phyloP scores from a whole-genome alignment of 2,329 filamentous ascomycete species.

The Sclerotinia subarctica region DNA sequence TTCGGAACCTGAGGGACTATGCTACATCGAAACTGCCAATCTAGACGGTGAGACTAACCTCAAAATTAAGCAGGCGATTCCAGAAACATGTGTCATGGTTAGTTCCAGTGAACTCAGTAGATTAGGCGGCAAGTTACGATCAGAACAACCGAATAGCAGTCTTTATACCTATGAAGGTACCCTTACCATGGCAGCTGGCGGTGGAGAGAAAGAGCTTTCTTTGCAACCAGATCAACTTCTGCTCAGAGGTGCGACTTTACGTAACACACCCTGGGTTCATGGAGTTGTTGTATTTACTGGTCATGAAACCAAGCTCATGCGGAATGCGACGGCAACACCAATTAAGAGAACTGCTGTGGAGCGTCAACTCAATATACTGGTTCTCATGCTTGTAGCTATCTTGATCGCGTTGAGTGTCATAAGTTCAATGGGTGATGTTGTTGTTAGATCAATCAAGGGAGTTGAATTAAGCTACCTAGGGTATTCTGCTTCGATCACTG shows the following conservation, averaged over 20 bases:
- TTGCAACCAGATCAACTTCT: conserved; percentile 90
- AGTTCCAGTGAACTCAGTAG: conserved; percentile 82
- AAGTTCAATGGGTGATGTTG: conserved; percentile 85
- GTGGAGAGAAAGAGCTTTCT: conserved; percentile 88
- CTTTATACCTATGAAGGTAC: conserved; percentile 98
- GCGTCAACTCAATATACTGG: conserved; percentile 87
- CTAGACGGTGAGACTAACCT: conserved; percentile 96
- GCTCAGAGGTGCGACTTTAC: conserved; percentile 84
- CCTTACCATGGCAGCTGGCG: conserved; percentile 82
- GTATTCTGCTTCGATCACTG: conserved; percentile 58
- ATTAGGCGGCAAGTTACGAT: conserved; percentile 80
- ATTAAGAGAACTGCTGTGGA: conserved; percentile 98
- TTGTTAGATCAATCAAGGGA: conserved; percentile 65
- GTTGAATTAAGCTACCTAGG: conserved; percentile 69
- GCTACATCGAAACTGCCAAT: conserved; percentile 98
- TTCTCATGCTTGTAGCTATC: conserved; percentile 83
- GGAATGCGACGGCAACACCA: conserved; percentile 92
- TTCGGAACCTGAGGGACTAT: conserved; percentile 94
- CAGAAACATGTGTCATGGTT: conserved; percentile 85
- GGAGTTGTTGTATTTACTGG: conserved; percentile 95
- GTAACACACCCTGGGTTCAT: conserved; percentile 97
- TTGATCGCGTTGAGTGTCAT: conserved; percentile 81
- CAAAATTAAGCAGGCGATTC: conserved; percentile 96
- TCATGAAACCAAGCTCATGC: conserved; percentile 98
- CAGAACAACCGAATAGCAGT: conserved; percentile 97